Base-by-base conservation (phyloP, 2,329 filamentous ascomycete species). In the Metarhizium humberi region DNA sequence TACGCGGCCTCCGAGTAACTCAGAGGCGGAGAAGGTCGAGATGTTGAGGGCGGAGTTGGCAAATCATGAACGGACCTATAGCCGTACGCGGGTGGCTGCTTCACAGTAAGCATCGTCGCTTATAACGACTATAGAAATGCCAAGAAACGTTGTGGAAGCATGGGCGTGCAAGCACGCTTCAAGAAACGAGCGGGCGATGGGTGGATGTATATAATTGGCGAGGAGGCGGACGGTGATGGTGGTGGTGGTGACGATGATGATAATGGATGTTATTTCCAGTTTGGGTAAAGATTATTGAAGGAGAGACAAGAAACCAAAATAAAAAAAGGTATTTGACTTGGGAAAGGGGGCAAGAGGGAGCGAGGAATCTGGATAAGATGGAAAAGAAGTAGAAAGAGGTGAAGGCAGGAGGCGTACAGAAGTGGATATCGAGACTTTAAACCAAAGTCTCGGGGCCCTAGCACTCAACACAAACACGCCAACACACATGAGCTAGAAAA, bases 61-160 rank as follows among this genome's bases (percentile, higher is more conserved):
- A 82, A 73, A 70, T 83, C 80, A 82, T 83, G 77, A 75, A 79
- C 75, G 69, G 78, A 78, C 75, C 74, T 76, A 72, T 80, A 80
- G 75, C 78, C 78, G 78, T 78, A 77, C 62, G 76, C 74, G 68
- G 76, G 74, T 68, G 78, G 77, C 78, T 83, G 79, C 72, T 76
- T 81, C 67, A 78, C 71, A 71, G 79, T 82, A 75, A 82, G 80
- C 79, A 83, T 82, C 73, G 73, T 82, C 70, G 63, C 65, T 65
- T 65, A 20, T 45, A 10, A 59, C 63, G 57, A 59, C 63, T 56
- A 59, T 51, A 40, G 20, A 40, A 34, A 53, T 14, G 59, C 61
- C 57, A 59, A 59, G 59, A 61, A 62, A 60, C 57, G 58, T 61
- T 63, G 61, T 59, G 59, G 59, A 59, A 59, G 60, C 62, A 67